Conservation (phyloP, 805 yeast genomes). For the Teunomyces gatunensis region DNA sequence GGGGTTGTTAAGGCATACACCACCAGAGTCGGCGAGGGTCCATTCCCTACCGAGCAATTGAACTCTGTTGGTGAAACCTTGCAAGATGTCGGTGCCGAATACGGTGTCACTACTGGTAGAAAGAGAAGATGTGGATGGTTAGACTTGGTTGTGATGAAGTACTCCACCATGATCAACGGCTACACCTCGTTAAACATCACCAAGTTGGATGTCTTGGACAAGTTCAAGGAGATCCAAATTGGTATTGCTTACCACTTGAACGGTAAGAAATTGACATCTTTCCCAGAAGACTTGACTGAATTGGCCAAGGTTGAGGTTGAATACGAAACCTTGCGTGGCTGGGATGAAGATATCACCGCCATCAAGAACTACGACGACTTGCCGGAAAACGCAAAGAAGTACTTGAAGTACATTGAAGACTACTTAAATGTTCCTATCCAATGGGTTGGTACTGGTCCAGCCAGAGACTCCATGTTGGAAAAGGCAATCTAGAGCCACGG, state of each 20-base stretch:
- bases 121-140: constrained; percentile 99
- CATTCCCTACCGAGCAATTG: constrained; percentile 97
- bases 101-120: constrained; percentile 97
- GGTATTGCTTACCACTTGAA: constrained; percentile 80
- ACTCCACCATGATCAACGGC: constrained; percentile 89
- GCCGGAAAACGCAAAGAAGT: constrained; percentile 84
- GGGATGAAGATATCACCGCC: constrained; percentile 81
- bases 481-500: constrained; percentile 28
- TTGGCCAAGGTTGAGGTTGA: constrained; percentile 90
- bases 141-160: constrained; percentile 90
- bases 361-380: constrained; percentile 69
- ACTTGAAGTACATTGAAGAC: constrained; percentile 82
- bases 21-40: constrained; percentile 98
- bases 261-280: constrained; percentile 70
- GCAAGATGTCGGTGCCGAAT: constrained; percentile 92
- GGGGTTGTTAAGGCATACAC: constrained; percentile 99
- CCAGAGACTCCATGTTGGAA: constrained; percentile 86
- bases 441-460: constrained; percentile 99
- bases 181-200: constrained; percentile 94
- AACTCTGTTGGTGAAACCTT: constrained; percentile 81
- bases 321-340: constrained; percentile 90
- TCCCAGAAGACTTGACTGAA: constrained; percentile 88
- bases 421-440: constrained; percentile 79
- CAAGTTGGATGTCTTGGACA: constrained; percentile 90
- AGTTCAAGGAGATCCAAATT: constrained; percentile 82